Conservation (phyloP, 1,284 basidiomycete genomes). For the Irpex rosettiformis region DNA sequence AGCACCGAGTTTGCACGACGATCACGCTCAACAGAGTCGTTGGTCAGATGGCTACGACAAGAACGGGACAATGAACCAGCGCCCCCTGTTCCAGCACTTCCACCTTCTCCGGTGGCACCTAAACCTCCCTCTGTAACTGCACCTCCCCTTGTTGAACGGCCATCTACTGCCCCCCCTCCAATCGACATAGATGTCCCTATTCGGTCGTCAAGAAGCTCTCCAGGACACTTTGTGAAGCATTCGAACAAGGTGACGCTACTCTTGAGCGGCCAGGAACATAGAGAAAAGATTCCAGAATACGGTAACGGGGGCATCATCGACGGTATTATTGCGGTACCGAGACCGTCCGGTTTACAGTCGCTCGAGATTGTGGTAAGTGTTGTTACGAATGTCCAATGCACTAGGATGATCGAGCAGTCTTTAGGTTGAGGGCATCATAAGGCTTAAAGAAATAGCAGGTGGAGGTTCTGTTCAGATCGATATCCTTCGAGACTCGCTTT, state of each 20-base stretch:
- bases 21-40: conserved; percentile 3
- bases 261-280: conserved; percentile 25
- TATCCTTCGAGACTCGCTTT: conserved; percentile 22
- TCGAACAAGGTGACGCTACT: conserved; percentile 25
- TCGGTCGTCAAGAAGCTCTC: conserved; percentile 7
- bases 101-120: neutral
- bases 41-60: conserved; percentile 2
- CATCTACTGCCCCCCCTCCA: neutral
- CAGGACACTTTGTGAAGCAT: conserved; percentile 25
- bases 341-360: conserved; percentile 21
- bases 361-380: conserved; percentile 24
- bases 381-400: neutral
- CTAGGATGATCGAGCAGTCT: neutral
- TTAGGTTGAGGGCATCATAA: conserved; percentile 25
- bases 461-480: conserved; percentile 17
- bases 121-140: neutral
- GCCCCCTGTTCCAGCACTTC: neutral
- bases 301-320: conserved; percentile 23
- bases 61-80: neutral
- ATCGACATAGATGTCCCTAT: conserved; percentile 1
- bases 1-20: neutral
- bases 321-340: conserved; percentile 24
- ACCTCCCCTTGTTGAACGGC: neutral
- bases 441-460: conserved; percentile 24
- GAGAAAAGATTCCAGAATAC: conserved; percentile 20